phyloP scores from a whole-genome alignment of 1,139 yeast species.

The Candida frijolesensis region DNA sequence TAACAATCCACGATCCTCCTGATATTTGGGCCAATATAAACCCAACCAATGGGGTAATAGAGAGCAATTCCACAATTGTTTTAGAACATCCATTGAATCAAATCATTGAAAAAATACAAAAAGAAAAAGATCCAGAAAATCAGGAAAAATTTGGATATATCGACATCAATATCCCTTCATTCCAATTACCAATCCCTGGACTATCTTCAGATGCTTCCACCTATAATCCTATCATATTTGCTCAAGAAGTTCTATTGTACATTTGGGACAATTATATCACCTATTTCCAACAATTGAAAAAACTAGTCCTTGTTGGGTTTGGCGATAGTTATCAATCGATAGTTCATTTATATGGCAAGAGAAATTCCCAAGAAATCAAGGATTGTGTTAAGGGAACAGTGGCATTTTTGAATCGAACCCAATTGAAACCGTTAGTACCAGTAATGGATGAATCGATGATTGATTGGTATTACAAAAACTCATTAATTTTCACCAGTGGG shows the following conservation, averaged over 20 bases:
- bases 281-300: slow-evolving; percentile 65
- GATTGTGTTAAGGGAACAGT: slow-evolving; percentile 72
- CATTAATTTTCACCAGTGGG: slow-evolving; percentile 76
- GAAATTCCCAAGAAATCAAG: slow-evolving; percentile 58
- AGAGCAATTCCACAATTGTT: slow-evolving; percentile 70
- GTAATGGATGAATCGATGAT: slow-evolving; percentile 85
- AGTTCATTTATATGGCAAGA: slow-evolving; percentile 84
- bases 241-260: slow-evolving; percentile 77
- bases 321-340: slow-evolving; percentile 91
- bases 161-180: slow-evolving; percentile 77
- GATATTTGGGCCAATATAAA: slow-evolving; percentile 89
- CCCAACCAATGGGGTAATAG: slow-evolving; percentile 77
- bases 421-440: slow-evolving; percentile 76
- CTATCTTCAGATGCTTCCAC: slow-evolving; percentile 27
- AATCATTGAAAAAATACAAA: slow-evolving; percentile 36
- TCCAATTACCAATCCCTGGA: slow-evolving; percentile 33
- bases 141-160: slow-evolving; percentile 71
- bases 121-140: slow-evolving; percentile 49
- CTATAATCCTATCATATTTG: slow-evolving; percentile 63
- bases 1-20: slow-evolving; percentile 88
- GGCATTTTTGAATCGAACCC: slow-evolving; percentile 66
- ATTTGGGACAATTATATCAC: slow-evolving; percentile 91
- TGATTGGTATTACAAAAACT: slow-evolving; percentile 90
- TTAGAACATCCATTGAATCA: slow-evolving; percentile 46
- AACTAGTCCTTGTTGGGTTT: slow-evolving; percentile 79